A percentile compares a stretch with the other conserved stretches of the same genome.
Conservation (phyloP, 441 rosid genomes). For the Erysimum cheiri region DNA sequence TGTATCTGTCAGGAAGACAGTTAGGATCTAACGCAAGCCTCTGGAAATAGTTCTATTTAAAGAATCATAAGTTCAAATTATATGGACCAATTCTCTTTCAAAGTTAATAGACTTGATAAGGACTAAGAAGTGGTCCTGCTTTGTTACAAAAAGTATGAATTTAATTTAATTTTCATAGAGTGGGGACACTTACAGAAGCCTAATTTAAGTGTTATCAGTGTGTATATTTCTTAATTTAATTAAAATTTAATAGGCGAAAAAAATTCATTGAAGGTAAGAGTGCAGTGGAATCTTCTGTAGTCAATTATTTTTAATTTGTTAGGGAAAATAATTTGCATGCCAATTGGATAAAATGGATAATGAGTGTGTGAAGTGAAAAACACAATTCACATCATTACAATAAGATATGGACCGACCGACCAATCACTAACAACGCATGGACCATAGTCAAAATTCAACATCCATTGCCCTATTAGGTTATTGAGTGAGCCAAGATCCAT, state of each 20-base stretch:
- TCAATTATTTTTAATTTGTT: conserved; percentile 16
- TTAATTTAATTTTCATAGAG: conserved; percentile 30
- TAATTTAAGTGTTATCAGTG: conserved; percentile 9
- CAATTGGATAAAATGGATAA: conserved; percentile 32
- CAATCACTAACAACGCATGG: conserved; percentile 45
- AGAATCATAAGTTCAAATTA: conserved; percentile 28
- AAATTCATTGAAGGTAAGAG: conserved; percentile 23
- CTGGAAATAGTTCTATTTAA: conserved; percentile 31
- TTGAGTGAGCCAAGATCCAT: conserved; percentile 36
- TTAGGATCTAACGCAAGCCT: conserved; percentile 35
- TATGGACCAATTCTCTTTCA: conserved; percentile 31
- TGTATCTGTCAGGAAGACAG: conserved; percentile 18
- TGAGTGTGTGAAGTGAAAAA: conserved; percentile 31
- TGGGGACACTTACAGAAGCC: conserved; percentile 42
- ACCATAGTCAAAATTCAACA: conserved; percentile 45
- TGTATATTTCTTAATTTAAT: neutral
- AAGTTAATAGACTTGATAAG: conserved; percentile 33
- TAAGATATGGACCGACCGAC: conserved; percentile 42
- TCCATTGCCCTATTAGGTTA: conserved; percentile 40
- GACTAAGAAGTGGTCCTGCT: conserved; percentile 41
- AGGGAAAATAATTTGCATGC: conserved; percentile 26
- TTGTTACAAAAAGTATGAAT: conserved; percentile 9
- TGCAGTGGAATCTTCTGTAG: conserved; percentile 32
- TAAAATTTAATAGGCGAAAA: neutral
- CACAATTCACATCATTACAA: conserved; percentile 38